Evolutionary conservation across 225 moss, liverwort and hornwort species (phyloP).

Genomic region (Bryoerythrophyllum caledonicum): DNA sequence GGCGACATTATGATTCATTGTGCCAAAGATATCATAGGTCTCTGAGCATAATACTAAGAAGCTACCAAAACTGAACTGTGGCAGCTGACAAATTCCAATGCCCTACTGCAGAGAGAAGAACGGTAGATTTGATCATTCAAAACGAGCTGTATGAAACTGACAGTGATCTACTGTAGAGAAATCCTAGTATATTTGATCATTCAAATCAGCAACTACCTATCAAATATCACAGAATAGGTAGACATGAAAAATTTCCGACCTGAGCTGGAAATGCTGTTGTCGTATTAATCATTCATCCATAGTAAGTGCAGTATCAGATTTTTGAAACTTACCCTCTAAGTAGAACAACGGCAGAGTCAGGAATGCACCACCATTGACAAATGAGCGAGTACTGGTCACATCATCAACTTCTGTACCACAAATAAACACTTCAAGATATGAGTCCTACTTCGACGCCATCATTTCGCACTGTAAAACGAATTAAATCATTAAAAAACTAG

Average conservation of each 20-base stretch:
- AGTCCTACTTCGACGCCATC: background rate
- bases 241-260: background rate
- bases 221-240: background rate
- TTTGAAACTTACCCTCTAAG: constrained; percentile 61
- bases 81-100: too few relatives aligned
- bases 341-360: constrained; percentile 83
- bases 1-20: background rate
- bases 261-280: background rate
- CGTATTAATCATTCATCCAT: background rate
- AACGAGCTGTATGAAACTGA: background rate
- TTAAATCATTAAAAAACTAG: background rate
- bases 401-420: constrained; percentile 69
- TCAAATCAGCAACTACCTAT: background rate
- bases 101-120: too few relatives aligned
- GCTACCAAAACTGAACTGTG: too few relatives aligned
- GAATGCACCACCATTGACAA: constrained; percentile 63
- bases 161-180: background rate
- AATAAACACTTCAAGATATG: background rate
- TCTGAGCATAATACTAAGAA: too few relatives aligned
- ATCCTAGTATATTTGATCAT: background rate
- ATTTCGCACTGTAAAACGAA: background rate
- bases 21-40: too few relatives aligned
- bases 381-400: constrained; percentile 55
- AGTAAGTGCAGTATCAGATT: background rate
- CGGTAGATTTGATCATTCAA: too few relatives aligned